Conservation (phyloP, 208 protist species). For the Leishmania braziliensis region DNA sequence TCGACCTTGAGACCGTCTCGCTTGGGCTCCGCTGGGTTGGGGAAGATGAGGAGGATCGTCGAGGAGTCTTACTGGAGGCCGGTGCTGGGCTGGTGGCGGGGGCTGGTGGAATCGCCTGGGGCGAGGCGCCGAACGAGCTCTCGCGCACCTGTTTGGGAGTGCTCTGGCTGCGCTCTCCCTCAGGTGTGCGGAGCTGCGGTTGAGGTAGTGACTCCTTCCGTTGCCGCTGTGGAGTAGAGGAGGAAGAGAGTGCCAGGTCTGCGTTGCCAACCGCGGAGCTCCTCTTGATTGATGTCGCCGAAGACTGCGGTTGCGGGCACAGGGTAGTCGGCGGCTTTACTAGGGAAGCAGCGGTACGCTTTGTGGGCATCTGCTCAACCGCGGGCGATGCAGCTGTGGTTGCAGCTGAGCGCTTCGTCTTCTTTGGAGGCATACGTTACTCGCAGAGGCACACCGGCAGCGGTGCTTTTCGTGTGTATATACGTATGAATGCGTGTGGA, state of each 20-base stretch:
- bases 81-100: conserved; percentile 22
- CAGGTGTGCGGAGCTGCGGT: not conserved
- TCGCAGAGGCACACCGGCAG: not conserved
- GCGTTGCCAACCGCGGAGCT: not conserved
- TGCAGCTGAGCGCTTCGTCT: conserved; percentile 7
- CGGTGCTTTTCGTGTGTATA: not conserved
- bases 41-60: conserved; percentile 1
- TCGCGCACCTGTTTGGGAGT: not conserved
- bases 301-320: not conserved
- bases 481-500: conserved; percentile 6
- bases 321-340: not conserved
- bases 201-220: not conserved
- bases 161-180: conserved; percentile 4
- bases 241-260: not conserved
- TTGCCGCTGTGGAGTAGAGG: not conserved
- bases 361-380: not conserved
- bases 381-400: conserved; percentile 1
- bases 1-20: not conserved
- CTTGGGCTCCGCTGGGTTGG: not conserved
- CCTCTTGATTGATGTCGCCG: not conserved
- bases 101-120: conserved; percentile 11
- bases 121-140: conserved; percentile 7
- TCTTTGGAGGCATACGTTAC: conserved; percentile 20
- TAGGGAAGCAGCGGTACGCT: not conserved
- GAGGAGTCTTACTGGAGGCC: conserved; percentile 4